phyloP scores from a whole-genome alignment of 257 asterid species.

The Cordia subcordata region DNA sequence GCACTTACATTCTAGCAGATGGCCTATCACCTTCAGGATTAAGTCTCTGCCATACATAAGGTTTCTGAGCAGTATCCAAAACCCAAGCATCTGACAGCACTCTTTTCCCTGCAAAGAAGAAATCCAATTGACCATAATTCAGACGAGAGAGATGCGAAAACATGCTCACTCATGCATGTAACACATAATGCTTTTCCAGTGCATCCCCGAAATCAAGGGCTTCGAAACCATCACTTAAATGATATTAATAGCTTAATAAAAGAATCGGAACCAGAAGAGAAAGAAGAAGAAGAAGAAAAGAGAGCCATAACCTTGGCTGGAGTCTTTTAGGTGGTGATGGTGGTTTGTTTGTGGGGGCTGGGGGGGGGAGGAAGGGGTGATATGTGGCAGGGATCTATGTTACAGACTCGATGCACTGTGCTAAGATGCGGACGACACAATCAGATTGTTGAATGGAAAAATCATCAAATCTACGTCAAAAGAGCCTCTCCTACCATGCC shows the following conservation, averaged over 20 bases:
- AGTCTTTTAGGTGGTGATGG: no score
- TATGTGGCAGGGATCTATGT: no score
- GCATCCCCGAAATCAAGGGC: not conserved
- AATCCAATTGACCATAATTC: slow-evolving; percentile 1
- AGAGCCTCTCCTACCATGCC: no score
- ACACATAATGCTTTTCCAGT: not conserved
- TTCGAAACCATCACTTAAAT: not conserved
- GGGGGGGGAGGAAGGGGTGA: no score
- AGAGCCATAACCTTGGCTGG: no score
- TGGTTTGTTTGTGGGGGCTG: no score
- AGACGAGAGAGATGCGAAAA: slow-evolving; percentile 7
- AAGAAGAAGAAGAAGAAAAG: not conserved
- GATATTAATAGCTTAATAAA: not conserved
- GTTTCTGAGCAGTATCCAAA: slow-evolving; percentile 98
- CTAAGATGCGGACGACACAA: no score
- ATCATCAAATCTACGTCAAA: no score
- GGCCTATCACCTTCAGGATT: slow-evolving; percentile 96
- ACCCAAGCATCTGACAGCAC: slow-evolving; percentile 98
- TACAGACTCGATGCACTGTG: no score
- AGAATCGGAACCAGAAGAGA: no score
- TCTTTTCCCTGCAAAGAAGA: slow-evolving; percentile 65
- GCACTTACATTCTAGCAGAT: slow-evolving; percentile 89
- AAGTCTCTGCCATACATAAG: slow-evolving; percentile 94
- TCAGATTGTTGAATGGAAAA: no score
- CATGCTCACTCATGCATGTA: slow-evolving; percentile 6